Base-by-base conservation (phyloP, 73 alveolate species). In the Halteria grandinella region DNA sequence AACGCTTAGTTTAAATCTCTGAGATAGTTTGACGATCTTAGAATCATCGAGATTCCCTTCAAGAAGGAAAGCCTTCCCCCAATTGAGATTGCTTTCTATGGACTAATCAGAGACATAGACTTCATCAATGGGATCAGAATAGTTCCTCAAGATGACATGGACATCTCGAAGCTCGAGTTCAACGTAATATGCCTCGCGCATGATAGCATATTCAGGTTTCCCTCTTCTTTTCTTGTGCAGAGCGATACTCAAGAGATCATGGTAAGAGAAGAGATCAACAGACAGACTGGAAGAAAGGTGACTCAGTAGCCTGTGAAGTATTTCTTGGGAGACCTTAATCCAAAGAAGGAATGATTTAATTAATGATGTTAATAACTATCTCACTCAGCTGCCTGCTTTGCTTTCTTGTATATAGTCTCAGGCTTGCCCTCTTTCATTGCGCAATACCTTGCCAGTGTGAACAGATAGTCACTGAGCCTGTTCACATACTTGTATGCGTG, bases 381-480 rank as follows among this genome's bases (percentile, higher is more conserved):
- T n/a, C n/a, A n/a, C n/a, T n/a, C n/a, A n/a, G n/a, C n/a, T 36
- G 5, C 52, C 60, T 69, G 76, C 31, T 55, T 55, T 5, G 83
- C 75, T 60, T 83, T 88, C 69, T 82, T 88, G 51, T 78, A 88
- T n/a, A 44, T 83, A 0, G 80, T 62, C 47, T 88, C 95, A 23
- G 40, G 53, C 27, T 51, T 43, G 10, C 89, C 91, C 32, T 70
- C 85, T 34, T 70, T 64, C 40, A 51, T 41, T 0, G 92, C 87
- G 33, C 76, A 60, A n/a, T 44, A 47, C 55, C 95, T 50, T 4
- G 95, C 91, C 20, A 83, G 53, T 21, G 51, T 57, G 47, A 88
- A 88, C 24, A 88, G 58, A 63, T 80, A 88, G 70, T 88, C 95
- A 48, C 95, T 88, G 1, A 88, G 58, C 58, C 95, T 83, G 77